These are phyloP conservation scores for Ustilago lituana DNA, from an alignment of 1,284 basidiomycete genomes.

Conservation along the genomic window DNA sequence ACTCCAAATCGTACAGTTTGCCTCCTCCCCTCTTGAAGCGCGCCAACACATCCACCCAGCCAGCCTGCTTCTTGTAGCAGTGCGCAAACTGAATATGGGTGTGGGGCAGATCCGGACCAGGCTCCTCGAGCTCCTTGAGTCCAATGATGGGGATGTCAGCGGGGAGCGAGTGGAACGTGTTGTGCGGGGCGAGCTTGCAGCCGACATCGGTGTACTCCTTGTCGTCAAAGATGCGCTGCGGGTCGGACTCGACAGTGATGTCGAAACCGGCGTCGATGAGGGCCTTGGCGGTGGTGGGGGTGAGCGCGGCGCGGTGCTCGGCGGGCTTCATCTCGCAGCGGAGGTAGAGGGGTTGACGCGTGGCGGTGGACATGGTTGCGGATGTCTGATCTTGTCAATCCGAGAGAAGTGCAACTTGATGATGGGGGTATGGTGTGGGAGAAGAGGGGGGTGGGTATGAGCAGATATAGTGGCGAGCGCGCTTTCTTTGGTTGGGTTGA, in stretches of 20 bases:
- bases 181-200: conserved; percentile 86
- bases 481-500: neutral
- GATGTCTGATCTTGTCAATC: neutral
- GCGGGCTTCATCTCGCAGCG: conserved; percentile 64
- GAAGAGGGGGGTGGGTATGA: neutral
- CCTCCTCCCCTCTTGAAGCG: conserved; percentile 89
- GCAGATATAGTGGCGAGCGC: conserved; percentile 5
- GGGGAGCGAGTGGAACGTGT: conserved; percentile 87
- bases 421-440: neutral
- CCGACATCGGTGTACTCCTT: conserved; percentile 80
- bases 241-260: conserved; percentile 90
- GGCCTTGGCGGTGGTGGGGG: conserved; percentile 88
- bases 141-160: conserved; percentile 85
- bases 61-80: conserved; percentile 96
- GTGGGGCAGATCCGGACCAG: conserved; percentile 69
- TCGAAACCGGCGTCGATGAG: conserved; percentile 92
- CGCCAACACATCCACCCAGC: conserved; percentile 87
- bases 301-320: conserved; percentile 91
- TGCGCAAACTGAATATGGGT: conserved; percentile 99
- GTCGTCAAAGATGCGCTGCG: conserved; percentile 95
- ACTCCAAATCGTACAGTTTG: conserved; percentile 95
- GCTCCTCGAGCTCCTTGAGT: conserved; percentile 84
- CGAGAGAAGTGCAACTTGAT: no score
- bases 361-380: conserved; percentile 17
- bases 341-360: conserved; percentile 62